Evolutionary conservation across 2,329 filamentous ascomycete genomes (phyloP).

Genomic region (Boeremia exigua): DNA sequence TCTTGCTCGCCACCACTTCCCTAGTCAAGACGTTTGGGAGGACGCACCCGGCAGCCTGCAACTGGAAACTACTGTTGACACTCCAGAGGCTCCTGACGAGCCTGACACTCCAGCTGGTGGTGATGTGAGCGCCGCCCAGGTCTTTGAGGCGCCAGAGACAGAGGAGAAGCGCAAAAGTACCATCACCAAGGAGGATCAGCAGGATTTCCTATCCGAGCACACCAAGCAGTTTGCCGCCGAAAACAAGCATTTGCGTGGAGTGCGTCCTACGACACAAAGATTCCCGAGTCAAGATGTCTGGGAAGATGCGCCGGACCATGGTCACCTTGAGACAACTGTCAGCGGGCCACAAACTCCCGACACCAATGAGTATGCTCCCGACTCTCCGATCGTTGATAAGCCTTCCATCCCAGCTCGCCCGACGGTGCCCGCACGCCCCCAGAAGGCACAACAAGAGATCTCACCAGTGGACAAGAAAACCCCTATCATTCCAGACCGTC

Average conservation of each 20-base stretch:
- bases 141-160: conserved; percentile 56
- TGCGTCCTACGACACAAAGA: conserved; percentile 64
- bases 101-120: conserved; percentile 48
- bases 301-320: conserved; percentile 90
- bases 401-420: conserved; percentile 39
- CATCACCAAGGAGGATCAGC: conserved; percentile 50
- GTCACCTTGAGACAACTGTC: conserved; percentile 79
- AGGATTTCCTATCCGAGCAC: conserved; percentile 53
- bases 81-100: conserved; percentile 69
- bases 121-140: conserved; percentile 40
- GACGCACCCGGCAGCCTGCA: conserved; percentile 88
- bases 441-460: conserved; percentile 37
- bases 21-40: conserved; percentile 96
- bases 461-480: conserved; percentile 60
- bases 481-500: conserved; percentile 62
- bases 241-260: conserved; percentile 62
- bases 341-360: conserved; percentile 58
- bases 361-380: conserved; percentile 48
- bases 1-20: conserved; percentile 70
- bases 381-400: conserved; percentile 40
- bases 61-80: conserved; percentile 78
- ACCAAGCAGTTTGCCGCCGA: conserved; percentile 61
- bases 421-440: conserved; percentile 43
- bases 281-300: conserved; percentile 94
- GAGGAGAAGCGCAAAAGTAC: conserved; percentile 58